Percentiles rank a stretch among this genome's conserved stretches.
Evolutionary conservation across 495 filamentous ascomycete genomes (phyloP).

Genomic region (Ramalina intermedia): DNA sequence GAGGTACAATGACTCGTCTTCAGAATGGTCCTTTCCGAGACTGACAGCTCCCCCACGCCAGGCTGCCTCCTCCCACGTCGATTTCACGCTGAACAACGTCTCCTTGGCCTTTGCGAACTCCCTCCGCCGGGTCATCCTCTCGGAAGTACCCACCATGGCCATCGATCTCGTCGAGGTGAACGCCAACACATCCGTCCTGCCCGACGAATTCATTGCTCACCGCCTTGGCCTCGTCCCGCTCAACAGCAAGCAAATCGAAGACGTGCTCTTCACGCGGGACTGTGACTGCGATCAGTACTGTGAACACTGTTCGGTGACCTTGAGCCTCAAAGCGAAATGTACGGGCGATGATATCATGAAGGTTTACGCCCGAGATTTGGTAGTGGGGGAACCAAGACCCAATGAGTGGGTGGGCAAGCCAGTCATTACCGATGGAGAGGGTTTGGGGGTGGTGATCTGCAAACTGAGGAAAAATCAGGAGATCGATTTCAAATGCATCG

Average conservation of each 20-base stretch:
- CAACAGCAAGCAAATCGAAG: slow-evolving; percentile 68
- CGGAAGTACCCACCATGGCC: slow-evolving; percentile 88
- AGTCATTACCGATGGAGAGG: slow-evolving; percentile 67
- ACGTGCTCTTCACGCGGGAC: slow-evolving; percentile 79
- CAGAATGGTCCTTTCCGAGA: neutral
- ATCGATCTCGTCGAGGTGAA: slow-evolving; percentile 91
- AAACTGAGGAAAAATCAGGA: slow-evolving; percentile 83
- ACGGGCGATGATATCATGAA: slow-evolving; percentile 70
- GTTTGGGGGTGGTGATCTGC: slow-evolving; percentile 66
- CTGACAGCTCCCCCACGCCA: slow-evolving; percentile 16
- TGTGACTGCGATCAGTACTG: slow-evolving; percentile 93
- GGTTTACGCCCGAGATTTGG: slow-evolving; percentile 77
- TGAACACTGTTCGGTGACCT: slow-evolving; percentile 71
- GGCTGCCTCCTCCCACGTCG: slow-evolving; percentile 55
- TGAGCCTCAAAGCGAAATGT: slow-evolving; percentile 72
- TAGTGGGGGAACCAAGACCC: slow-evolving; percentile 42
- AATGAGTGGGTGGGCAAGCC: slow-evolving; percentile 73
- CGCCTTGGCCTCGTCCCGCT: slow-evolving; percentile 86
- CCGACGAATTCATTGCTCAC: slow-evolving; percentile 91
- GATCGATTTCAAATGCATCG: slow-evolving; percentile 75
- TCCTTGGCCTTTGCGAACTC: slow-evolving; percentile 89
- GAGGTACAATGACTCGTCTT: slow-evolving; percentile 12
- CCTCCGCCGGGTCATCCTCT: slow-evolving; percentile 79
- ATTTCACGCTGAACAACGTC: slow-evolving; percentile 67
- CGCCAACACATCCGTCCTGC: slow-evolving; percentile 81